Evolutionary conservation across 2,329 filamentous ascomycete genomes (phyloP).

Genomic region (Talaromyces sp.): DNA sequence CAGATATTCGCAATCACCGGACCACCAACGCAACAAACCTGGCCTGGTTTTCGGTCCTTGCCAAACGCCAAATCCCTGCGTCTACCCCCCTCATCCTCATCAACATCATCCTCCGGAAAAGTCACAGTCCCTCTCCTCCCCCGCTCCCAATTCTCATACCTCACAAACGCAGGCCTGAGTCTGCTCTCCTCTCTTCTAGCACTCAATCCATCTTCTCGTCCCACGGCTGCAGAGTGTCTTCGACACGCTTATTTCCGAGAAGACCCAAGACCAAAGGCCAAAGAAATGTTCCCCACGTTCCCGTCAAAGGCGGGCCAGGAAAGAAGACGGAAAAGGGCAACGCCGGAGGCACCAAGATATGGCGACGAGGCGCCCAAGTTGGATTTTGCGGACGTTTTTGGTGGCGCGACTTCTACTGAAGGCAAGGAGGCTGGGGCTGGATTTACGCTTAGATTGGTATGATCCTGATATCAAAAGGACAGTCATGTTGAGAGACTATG

Average conservation of each 20-base stretch:
- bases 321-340: conserved; percentile 66
- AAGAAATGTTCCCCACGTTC: conserved; percentile 94
- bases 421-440: conserved; percentile 58
- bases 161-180: conserved; percentile 70
- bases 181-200: conserved; percentile 69
- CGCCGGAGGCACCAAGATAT: conserved; percentile 77
- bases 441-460: conserved; percentile 58
- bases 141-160: conserved; percentile 73
- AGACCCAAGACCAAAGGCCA: conserved; percentile 83
- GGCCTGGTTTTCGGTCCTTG: conserved; percentile 82
- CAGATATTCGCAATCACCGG: conserved; percentile 83
- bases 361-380: conserved; percentile 64
- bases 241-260: conserved; percentile 81
- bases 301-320: conserved; percentile 93
- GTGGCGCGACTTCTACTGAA: conserved; percentile 53
- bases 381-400: conserved; percentile 71
- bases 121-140: conserved; percentile 51
- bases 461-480: not conserved
- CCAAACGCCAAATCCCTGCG: conserved; percentile 81
- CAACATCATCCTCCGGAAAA: conserved; percentile 31
- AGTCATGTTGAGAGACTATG: not conserved
- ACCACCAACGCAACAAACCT: conserved; percentile 74
- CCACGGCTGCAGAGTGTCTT: conserved; percentile 70
- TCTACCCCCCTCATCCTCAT: conserved; percentile 49
- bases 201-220: conserved; percentile 69